Evolutionary conservation across 495 filamentous ascomycete species (phyloP).

Genomic region (Aspergillus sclerotioniger): DNA sequence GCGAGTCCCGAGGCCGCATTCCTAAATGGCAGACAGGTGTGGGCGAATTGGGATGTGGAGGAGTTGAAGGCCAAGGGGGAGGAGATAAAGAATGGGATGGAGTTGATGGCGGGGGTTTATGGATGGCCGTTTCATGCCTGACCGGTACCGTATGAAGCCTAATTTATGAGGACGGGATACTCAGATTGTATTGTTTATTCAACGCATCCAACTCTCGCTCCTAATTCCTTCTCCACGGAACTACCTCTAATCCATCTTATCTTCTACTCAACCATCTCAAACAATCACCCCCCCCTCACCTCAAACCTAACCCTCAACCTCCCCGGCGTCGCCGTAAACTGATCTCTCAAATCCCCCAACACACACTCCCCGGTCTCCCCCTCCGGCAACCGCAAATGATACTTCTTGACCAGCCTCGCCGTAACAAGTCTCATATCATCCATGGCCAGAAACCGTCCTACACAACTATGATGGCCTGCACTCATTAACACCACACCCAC

Average conservation of each 20-base stretch:
- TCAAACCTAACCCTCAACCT: slow-evolving; percentile 25
- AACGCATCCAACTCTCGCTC: no score
- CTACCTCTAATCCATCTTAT: no score
- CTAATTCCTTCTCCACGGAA: no score
- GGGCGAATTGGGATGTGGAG: slow-evolving; percentile 56
- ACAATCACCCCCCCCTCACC: no score
- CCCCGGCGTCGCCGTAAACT: slow-evolving; percentile 40
- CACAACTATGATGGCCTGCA: slow-evolving; percentile 31
- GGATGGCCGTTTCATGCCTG: slow-evolving; percentile 4
- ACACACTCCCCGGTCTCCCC: slow-evolving; percentile 39
- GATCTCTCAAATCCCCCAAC: slow-evolving; percentile 36
- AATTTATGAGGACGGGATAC: no score
- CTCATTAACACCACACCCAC: no score
- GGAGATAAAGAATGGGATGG: slow-evolving; percentile 30
- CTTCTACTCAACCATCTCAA: no score
- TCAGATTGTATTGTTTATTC: no score
- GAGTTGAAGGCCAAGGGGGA: slow-evolving; percentile 43
- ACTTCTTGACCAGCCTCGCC: slow-evolving; percentile 41
- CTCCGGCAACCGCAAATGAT: slow-evolving; percentile 40
- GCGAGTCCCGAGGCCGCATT: slow-evolving; percentile 47
- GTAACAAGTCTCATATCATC: slow-evolving; percentile 47
- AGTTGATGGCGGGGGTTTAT: slow-evolving; percentile 1
- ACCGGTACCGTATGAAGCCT: no score
- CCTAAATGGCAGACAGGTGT: slow-evolving; percentile 47
- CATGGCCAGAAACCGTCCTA: slow-evolving; percentile 51